These are phyloP conservation scores for Adansonia madagascariensis DNA, from an alignment of 441 rosid genomes.

Conservation along the genomic window DNA sequence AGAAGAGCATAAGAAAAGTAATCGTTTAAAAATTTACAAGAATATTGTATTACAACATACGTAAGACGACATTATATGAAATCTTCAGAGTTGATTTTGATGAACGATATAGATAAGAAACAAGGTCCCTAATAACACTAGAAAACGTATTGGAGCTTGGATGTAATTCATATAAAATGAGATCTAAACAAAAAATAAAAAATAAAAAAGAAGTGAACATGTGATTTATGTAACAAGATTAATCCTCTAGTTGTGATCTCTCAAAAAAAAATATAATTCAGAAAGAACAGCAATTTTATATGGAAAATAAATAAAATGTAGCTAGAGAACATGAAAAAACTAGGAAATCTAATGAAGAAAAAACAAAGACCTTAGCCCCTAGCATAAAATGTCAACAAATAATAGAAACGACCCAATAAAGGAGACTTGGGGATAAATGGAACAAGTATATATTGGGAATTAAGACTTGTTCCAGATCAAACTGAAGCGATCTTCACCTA, in stretches of 20 bases:
- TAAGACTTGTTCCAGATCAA: slow-evolving; percentile 10
- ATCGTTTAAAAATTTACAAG: slow-evolving; percentile 6
- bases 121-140: too few species aligned
- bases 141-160: not conserved
- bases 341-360: not conserved
- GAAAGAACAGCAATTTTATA: not conserved
- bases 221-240: not conserved
- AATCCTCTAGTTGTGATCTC: not conserved
- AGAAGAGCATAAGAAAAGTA: slow-evolving; percentile 31
- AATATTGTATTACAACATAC: slow-evolving; percentile 13
- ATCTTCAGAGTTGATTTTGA: not conserved
- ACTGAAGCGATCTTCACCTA: slow-evolving; percentile 15
- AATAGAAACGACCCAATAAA: not conserved
- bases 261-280: not conserved
- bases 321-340: not conserved
- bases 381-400: slow-evolving; percentile 3
- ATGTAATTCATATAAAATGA: not conserved
- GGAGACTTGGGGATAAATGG: not conserved
- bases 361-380: not conserved
- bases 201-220: not conserved
- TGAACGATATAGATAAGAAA: not conserved
- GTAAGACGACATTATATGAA: not conserved
- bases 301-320: not conserved
- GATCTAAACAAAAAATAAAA: slow-evolving; percentile 8
- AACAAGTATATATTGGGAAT: not conserved